Evolutionary conservation across 2,329 filamentous ascomycete species (phyloP).

Genomic region (Fusarium concolor): DNA sequence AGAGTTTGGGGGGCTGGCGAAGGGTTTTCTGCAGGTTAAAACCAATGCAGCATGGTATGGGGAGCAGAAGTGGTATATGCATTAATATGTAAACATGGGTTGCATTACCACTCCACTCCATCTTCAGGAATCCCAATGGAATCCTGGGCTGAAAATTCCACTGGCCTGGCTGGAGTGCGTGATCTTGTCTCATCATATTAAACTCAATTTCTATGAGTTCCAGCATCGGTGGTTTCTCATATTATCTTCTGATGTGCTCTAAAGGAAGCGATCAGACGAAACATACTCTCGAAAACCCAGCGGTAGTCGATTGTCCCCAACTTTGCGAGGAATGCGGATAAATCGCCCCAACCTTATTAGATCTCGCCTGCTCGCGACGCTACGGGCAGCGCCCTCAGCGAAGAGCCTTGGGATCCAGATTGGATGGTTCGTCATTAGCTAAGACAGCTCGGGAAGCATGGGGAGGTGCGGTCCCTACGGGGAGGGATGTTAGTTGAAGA

Average conservation of each 20-base stretch:
- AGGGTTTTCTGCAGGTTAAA: conserved; percentile 36
- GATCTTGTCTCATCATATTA: background rate
- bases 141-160: conserved; percentile 14
- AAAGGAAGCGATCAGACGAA: background rate
- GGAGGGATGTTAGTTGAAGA: conserved; percentile 11
- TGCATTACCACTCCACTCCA: conserved; percentile 20
- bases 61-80: conserved; percentile 22
- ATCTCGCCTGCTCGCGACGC: conserved; percentile 13
- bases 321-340: conserved; percentile 31
- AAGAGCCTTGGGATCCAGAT: conserved; percentile 33
- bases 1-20: conserved; percentile 18
- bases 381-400: conserved; percentile 45
- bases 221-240: background rate
- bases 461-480: background rate
- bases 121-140: conserved; percentile 22
- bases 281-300: background rate
- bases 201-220: background rate
- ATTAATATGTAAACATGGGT: conserved; percentile 21
- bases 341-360: conserved; percentile 34
- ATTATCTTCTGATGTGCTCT: background rate
- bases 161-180: background rate
- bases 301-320: background rate
- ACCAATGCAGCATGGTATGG: conserved; percentile 39
- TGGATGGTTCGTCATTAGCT: conserved; percentile 27
- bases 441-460: conserved; percentile 25